Percentiles rank a stretch among this genome's conserved stretches.
phyloP scores from a whole-genome alignment of 176 grass and related monocot genomes.

The Lolium perenne region DNA sequence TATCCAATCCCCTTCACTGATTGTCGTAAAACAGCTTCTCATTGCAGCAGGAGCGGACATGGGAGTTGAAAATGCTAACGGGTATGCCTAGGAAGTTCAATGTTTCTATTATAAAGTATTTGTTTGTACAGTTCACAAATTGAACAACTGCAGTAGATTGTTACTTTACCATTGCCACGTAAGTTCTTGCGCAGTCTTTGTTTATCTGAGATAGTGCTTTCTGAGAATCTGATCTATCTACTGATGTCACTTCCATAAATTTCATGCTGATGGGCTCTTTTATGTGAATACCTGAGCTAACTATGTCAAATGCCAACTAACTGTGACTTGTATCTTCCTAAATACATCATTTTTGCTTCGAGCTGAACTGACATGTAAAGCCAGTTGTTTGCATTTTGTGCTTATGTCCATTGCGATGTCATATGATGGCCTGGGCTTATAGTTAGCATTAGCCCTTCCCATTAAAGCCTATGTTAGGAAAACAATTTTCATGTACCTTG shows the following conservation, averaged over 20 bases:
- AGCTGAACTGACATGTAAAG: conserved; percentile 13
- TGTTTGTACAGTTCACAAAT: conserved; percentile 12
- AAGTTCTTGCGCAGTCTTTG: conserved; percentile 26
- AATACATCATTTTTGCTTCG: background rate
- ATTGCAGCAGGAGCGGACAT: conserved; percentile 84
- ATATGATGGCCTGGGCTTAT: conserved; percentile 2
- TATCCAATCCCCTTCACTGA: conserved; percentile 43
- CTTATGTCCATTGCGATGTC: background rate
- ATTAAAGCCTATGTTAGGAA: background rate
- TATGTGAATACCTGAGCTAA: conserved; percentile 3
- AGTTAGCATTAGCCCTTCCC: background rate
- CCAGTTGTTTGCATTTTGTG: background rate
- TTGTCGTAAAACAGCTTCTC: conserved; percentile 72
- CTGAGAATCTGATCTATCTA: conserved; percentile 2
- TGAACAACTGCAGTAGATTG: conserved; percentile 3
- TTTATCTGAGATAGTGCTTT: conserved; percentile 16
- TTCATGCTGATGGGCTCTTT: background rate
- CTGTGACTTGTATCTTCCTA: conserved; percentile 7
- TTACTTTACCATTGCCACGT: conserved; percentile 9
- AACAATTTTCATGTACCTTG: conserved; percentile 18
- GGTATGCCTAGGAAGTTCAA: conserved; percentile 50
- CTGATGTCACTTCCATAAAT: background rate
- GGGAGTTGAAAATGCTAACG: conserved; percentile 72
- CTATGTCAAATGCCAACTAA: background rate
- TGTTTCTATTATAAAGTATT: conserved; percentile 25